phyloP scores from a whole-genome alignment of 345 rosid genomes.

The Linum lewisii region DNA sequence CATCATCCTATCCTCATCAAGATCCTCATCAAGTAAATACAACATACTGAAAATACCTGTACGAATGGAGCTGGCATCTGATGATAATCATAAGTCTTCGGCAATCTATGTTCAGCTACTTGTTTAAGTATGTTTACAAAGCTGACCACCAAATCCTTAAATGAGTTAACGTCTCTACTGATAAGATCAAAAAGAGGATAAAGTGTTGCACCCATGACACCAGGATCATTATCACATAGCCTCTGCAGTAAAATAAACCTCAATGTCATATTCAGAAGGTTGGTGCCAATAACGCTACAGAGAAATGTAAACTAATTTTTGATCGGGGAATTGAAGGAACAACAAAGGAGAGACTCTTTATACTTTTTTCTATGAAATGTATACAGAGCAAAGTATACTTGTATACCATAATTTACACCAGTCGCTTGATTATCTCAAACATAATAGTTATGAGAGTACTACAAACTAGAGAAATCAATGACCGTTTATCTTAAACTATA shows the following conservation, averaged over 20 bases:
- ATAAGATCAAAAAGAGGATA: conserved; percentile 89
- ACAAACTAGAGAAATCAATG: neutral
- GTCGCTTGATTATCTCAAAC: too few relatives aligned
- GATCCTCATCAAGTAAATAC: neutral
- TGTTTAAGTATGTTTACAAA: conserved; percentile 95
- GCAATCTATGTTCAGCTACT: conserved; percentile 79
- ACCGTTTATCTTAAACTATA: too few relatives aligned
- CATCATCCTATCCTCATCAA: neutral
- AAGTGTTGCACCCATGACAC: conserved; percentile 98
- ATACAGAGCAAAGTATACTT: too few relatives aligned
- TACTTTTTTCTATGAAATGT: too few relatives aligned
- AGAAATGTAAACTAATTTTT: neutral
- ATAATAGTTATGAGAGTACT: too few relatives aligned
- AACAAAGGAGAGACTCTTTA: too few relatives aligned
- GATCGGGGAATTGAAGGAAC: too few relatives aligned
- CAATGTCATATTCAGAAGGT: neutral
- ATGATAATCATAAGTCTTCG: conserved; percentile 94
- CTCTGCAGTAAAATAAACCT: conserved; percentile 33
- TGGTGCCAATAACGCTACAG: neutral
- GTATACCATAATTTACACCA: too few relatives aligned
- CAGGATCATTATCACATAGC: conserved; percentile 89
- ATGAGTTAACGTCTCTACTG: conserved; percentile 53
- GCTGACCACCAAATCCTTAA: conserved; percentile 80
- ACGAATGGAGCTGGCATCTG: conserved; percentile 98
- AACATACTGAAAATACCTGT: conserved; percentile 45